Evolutionary conservation across 371 early-diverging fungal genomes (phyloP).

Genomic region (Rhizopus delemar): DNA sequence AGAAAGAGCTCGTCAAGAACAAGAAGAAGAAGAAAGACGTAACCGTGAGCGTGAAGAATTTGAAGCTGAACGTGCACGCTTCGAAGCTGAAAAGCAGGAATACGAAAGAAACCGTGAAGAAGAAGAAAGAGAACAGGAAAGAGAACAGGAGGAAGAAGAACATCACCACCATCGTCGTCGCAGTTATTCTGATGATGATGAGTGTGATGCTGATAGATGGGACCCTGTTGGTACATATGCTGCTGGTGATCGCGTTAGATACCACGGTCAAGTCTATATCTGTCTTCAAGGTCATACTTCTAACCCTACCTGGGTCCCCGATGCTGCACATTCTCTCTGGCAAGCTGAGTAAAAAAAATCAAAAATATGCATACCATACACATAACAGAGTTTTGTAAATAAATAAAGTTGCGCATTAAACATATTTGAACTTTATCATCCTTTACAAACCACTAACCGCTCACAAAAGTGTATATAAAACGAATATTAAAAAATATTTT

Average conservation of each 20-base stretch:
- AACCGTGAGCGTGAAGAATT: slow-evolving; percentile 9
- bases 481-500: background rate
- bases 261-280: slow-evolving; percentile 51
- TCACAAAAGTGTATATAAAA: background rate
- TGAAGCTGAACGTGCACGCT: slow-evolving; percentile 30
- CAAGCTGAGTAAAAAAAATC: slow-evolving; percentile 38
- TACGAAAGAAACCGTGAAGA: slow-evolving; percentile 3
- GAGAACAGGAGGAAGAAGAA: slow-evolving; percentile 1
- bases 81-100: slow-evolving; percentile 19
- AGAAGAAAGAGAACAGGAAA: background rate
- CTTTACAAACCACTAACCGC: too few species aligned
- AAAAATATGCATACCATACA: background rate
- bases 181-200: slow-evolving; percentile 6
- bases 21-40: slow-evolving; percentile 31
- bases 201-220: slow-evolving; percentile 41
- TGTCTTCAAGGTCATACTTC: slow-evolving; percentile 59
- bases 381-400: too few species aligned
- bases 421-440: too few species aligned
- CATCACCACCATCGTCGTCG: slow-evolving; percentile 3
- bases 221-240: slow-evolving; percentile 57
- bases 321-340: slow-evolving; percentile 59
- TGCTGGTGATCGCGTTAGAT: slow-evolving; percentile 58
- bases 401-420: too few species aligned
- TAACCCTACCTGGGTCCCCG: slow-evolving; percentile 63
- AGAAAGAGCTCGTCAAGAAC: slow-evolving; percentile 27